A percentile compares a stretch with the other conserved stretches of the same genome.
Evolutionary conservation across 768 basidiomycete species (phyloP).

Genomic region (Amanita polypyramis): DNA sequence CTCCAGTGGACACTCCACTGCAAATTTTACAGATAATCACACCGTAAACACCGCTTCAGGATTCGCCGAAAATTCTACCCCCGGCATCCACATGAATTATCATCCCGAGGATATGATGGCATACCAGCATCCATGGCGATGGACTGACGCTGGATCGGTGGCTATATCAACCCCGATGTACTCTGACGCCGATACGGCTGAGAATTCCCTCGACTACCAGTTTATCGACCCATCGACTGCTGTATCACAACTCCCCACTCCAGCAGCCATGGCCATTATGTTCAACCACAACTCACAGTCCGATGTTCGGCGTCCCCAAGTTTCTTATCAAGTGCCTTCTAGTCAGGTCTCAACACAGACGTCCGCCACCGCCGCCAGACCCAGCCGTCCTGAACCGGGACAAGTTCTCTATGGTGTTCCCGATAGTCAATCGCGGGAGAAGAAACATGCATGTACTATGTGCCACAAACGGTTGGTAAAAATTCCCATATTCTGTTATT

Average conservation of each 20-base stretch:
- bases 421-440: slow-evolving; percentile 43
- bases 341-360: slow-evolving; percentile 4
- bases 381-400: slow-evolving; percentile 1
- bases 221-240: slow-evolving; percentile 19
- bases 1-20: slow-evolving; percentile 1
- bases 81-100: slow-evolving; percentile 17
- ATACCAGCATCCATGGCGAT: slow-evolving; percentile 17
- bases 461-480: slow-evolving; percentile 63
- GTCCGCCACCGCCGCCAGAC: slow-evolving; percentile 3
- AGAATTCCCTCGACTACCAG: slow-evolving; percentile 22
- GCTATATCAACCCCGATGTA: slow-evolving; percentile 1
- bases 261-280: slow-evolving; percentile 36
- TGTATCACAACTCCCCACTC: slow-evolving; percentile 30
- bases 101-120: slow-evolving; percentile 31
- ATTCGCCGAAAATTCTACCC: slow-evolving; percentile 26
- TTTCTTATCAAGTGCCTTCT: slow-evolving; percentile 8
- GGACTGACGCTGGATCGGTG: slow-evolving; percentile 8
- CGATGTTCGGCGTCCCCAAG: slow-evolving; percentile 15
- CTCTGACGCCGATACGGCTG: background rate
- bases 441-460: slow-evolving; percentile 73
- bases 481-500: slow-evolving; percentile 6
- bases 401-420: slow-evolving; percentile 1
- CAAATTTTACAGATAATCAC: slow-evolving; percentile 9
- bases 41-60: slow-evolving; percentile 31
- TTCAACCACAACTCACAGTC: slow-evolving; percentile 27